phyloP scores from a whole-genome alignment of 2,329 filamentous ascomycete genomes.

The Aspergillus aculeatinus region DNA sequence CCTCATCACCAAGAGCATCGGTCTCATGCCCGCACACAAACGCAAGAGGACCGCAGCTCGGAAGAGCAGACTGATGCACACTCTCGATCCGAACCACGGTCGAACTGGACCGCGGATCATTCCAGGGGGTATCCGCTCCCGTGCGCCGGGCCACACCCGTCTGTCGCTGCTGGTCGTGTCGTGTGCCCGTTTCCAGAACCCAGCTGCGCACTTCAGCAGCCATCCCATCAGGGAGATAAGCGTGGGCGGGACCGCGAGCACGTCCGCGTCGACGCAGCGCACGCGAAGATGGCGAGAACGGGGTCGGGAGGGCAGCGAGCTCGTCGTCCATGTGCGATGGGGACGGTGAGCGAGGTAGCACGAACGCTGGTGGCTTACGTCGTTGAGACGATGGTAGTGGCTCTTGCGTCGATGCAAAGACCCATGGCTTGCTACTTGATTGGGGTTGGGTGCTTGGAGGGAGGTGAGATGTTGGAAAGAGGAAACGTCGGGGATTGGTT shows the following conservation, averaged over 20 bases:
- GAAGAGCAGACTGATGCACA: constrained; percentile 18
- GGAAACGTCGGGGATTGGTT: constrained; percentile 30
- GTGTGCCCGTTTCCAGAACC: constrained; percentile 40
- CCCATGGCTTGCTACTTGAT: background rate
- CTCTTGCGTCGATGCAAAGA: constrained; percentile 14
- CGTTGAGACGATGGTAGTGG: constrained; percentile 11
- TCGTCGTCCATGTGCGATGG: constrained; percentile 24
- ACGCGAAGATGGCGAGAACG: constrained; percentile 38
- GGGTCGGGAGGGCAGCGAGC: constrained; percentile 23
- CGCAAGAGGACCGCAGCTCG: constrained; percentile 28
- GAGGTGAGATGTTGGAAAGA: constrained; percentile 27
- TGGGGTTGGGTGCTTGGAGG: constrained; percentile 20
- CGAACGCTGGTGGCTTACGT: constrained; percentile 29
- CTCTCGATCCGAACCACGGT: constrained; percentile 19
- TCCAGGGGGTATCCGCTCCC: background rate
- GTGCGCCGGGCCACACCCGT: background rate
- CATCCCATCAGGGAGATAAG: constrained; percentile 40
- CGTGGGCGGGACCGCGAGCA: constrained; percentile 19
- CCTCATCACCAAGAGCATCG: constrained; percentile 5
- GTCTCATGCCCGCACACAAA: constrained; percentile 20
- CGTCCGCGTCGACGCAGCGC: constrained; percentile 33
- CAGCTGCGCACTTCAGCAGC: constrained; percentile 43
- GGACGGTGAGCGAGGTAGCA: constrained; percentile 39
- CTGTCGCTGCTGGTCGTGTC: constrained; percentile 23
- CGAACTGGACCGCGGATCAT: constrained; percentile 17